phyloP scores from a whole-genome alignment of 495 filamentous ascomycete species.

The Penicillium cosmopolitanum region DNA sequence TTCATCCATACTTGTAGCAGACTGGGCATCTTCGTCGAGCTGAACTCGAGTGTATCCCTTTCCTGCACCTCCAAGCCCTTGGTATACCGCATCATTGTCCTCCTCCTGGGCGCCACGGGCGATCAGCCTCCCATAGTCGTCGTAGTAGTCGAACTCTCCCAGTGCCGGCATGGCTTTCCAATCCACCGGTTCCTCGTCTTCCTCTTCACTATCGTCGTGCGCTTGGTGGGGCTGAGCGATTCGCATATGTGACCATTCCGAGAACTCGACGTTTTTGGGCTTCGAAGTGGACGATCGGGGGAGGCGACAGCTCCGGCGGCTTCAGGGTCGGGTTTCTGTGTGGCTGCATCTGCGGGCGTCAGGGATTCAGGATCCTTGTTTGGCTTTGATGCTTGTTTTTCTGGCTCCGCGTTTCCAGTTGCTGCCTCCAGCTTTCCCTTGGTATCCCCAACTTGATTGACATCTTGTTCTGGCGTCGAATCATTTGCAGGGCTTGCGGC shows the following conservation, averaged over 20 bases:
- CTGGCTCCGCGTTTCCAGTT: constrained; percentile 4
- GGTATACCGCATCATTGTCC: constrained; percentile 73
- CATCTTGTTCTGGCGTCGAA: constrained; percentile 13
- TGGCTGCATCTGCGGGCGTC: constrained; percentile 5
- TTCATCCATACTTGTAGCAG: constrained; percentile 94
- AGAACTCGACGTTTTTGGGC: constrained; percentile 45
- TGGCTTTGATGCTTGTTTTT: constrained; percentile 8
- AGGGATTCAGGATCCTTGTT: constrained; percentile 9
- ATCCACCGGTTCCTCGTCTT: constrained; percentile 60
- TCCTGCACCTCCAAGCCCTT: constrained; percentile 78
- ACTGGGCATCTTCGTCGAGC: constrained; percentile 91
- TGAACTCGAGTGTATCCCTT: constrained; percentile 94
- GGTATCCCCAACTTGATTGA: not conserved
- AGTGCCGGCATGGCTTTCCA: constrained; percentile 96
- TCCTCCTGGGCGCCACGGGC: constrained; percentile 75
- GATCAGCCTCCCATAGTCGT: constrained; percentile 87
- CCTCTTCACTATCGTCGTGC: constrained; percentile 44
- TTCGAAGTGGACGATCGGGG: constrained; percentile 26
- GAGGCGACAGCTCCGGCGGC: constrained; percentile 9
- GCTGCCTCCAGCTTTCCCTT: constrained; percentile 2
- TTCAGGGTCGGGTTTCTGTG: constrained; percentile 20
- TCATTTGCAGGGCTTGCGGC: constrained; percentile 6
- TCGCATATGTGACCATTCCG: constrained; percentile 92
- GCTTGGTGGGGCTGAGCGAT: constrained; percentile 58
- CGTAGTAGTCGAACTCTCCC: constrained; percentile 90